phyloP scores from a whole-genome alignment of 2,329 filamentous ascomycete genomes.

The Penicillium olsonii region DNA sequence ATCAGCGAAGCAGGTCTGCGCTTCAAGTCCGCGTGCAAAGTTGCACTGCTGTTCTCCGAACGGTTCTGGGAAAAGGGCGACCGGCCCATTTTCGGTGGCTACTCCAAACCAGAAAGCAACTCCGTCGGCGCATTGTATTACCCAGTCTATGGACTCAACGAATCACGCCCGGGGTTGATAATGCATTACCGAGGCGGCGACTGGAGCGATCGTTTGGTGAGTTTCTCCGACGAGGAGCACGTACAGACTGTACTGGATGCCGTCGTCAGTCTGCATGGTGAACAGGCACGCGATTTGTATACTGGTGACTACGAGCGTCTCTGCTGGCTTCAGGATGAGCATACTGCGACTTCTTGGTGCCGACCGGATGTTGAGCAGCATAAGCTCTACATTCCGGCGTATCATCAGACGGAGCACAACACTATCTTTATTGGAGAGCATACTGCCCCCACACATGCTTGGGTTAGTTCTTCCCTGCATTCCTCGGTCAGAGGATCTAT shows the following conservation, averaged over 20 bases:
- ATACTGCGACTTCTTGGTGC: conserved; percentile 32
- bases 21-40: conserved; percentile 37
- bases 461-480: conserved; percentile 33
- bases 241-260: conserved; percentile 31
- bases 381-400: conserved; percentile 35
- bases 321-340: conserved; percentile 36
- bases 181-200: conserved; percentile 34
- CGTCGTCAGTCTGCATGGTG: conserved; percentile 31
- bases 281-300: conserved; percentile 27
- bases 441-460: conserved; percentile 38
- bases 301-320: conserved; percentile 36
- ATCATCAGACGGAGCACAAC: conserved; percentile 36
- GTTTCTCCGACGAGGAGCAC: conserved; percentile 30
- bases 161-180: conserved; percentile 34
- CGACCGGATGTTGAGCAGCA: conserved; percentile 35
- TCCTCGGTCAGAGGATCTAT: conserved; percentile 33
- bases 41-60: conserved; percentile 33
- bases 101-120: conserved; percentile 25
- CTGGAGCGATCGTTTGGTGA: conserved; percentile 35
- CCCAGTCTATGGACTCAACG: conserved; percentile 34
- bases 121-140: conserved; percentile 34
- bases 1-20: conserved; percentile 31
- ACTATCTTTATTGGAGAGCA: conserved; percentile 41
- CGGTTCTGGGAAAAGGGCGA: conserved; percentile 38
- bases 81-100: conserved; percentile 34